phyloP scores from a whole-genome alignment of 106 monocot genomes.

The Dioscorea alata region DNA sequence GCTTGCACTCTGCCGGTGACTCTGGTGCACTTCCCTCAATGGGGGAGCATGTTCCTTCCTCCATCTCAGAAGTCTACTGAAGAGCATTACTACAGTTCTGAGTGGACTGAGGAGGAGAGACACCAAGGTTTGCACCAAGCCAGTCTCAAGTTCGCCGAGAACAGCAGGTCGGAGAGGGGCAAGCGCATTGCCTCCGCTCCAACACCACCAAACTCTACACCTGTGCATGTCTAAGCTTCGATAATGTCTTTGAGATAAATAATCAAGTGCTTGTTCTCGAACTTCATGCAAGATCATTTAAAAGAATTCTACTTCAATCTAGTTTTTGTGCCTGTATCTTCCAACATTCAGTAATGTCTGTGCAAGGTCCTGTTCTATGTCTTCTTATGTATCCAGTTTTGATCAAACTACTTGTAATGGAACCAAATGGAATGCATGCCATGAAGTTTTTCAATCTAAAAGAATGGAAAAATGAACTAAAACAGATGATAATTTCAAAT shows the following conservation, averaged over 20 bases:
- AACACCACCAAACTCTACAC: conserved; percentile 15
- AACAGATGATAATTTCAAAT: too few relatives aligned
- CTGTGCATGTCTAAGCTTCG: conserved; percentile 8
- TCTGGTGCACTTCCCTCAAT: conserved; percentile 51
- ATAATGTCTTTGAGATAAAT: background rate
- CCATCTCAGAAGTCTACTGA: conserved; percentile 19
- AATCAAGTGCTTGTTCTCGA: background rate
- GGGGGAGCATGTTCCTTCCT: conserved; percentile 42
- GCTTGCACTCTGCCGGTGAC: conserved; percentile 35
- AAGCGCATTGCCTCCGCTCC: conserved; percentile 15
- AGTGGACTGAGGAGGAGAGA: conserved; percentile 46
- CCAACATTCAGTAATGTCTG: too few relatives aligned
- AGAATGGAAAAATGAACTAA: background rate
- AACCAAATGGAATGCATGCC: too few relatives aligned
- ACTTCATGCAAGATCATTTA: background rate
- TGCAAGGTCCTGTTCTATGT: background rate
- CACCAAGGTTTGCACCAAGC: conserved; percentile 21
- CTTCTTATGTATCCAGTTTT: background rate
- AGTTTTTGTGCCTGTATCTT: background rate
- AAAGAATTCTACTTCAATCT: background rate
- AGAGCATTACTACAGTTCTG: conserved; percentile 38
- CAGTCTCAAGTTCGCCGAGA: conserved; percentile 45
- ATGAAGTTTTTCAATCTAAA: background rate
- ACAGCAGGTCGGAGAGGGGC: conserved; percentile 37
- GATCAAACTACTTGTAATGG: background rate